A percentile compares a stretch with the other conserved stretches of the same genome.
These are phyloP conservation scores for Phytophthora colocasiae DNA, from an alignment of 352 stramenopile species.

Conservation along the genomic window DNA sequence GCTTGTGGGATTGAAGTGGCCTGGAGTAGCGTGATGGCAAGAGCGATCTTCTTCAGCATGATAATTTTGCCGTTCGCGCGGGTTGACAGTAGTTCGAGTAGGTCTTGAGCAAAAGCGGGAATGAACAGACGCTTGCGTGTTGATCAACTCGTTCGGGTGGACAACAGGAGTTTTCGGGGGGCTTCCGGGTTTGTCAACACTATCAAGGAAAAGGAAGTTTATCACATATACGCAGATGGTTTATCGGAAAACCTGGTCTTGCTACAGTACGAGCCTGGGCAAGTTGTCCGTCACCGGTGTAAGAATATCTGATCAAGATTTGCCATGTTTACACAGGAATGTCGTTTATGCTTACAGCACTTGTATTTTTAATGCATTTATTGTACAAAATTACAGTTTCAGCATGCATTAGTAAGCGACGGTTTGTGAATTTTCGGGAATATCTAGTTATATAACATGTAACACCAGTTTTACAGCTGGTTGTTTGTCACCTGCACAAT, in stretches of 20 bases:
- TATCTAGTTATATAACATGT: too few species aligned
- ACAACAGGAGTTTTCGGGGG: neutral
- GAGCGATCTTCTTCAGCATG: conserved; percentile 32
- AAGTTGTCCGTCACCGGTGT: too few species aligned
- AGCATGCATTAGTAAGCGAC: too few species aligned
- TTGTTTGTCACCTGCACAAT: too few species aligned
- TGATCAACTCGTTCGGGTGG: neutral
- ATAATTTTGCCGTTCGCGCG: conserved; percentile 1
- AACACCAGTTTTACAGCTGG: too few species aligned
- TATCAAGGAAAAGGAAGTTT: neutral
- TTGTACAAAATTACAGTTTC: too few species aligned
- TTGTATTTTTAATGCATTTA: too few species aligned
- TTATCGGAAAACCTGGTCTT: conserved; percentile 2
- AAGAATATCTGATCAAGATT: too few species aligned
- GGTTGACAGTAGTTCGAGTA: neutral
- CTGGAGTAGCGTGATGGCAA: conserved; percentile 25
- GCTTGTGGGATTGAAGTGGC: conserved; percentile 13
- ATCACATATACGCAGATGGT: neutral
- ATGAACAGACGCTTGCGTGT: conserved; percentile 3
- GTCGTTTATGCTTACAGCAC: too few species aligned
- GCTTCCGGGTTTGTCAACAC: neutral
- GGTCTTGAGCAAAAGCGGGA: conserved; percentile 22
- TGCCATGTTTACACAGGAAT: too few species aligned
- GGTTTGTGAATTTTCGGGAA: too few species aligned
- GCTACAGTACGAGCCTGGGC: too few species aligned